Base-by-base conservation (phyloP, 306 rosid species). In the Hippophae gyantsensis region DNA sequence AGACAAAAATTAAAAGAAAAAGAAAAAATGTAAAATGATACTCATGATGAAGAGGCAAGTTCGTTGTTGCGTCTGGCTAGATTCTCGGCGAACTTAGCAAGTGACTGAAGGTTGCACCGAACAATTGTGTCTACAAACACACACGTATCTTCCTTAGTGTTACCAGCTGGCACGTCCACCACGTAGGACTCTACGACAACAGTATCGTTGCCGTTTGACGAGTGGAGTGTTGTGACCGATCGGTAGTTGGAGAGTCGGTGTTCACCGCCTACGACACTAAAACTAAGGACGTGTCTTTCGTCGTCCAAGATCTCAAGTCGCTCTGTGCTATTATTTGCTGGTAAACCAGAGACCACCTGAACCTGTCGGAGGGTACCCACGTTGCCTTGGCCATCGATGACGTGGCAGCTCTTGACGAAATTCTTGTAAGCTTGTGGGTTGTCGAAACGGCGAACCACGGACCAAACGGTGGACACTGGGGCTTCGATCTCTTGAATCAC, bases 361-460 rank as follows among this genome's bases (percentile, higher is more conserved):
- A 93, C 82, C 60, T 86, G 88, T 0, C 99, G 95, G 71, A 93
- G 89, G 0, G 94, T 81, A 0, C 99, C 99, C 7, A 93, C 97
- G 46, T 76, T 66, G 42, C 99, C 99, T 65, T 84, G 84, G 4
- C 99, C 99, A 65, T 59, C 82, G 72, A 88, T 74, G 69, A 93
- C 85, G 72, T 83, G 71, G 77, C 99, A 93, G 81, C 93, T 93
- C 74, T 93, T 88, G 27, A 93, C 84, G 70, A 93, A 93, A 82
- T 88, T 75, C 51, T 93, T 93, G 75, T 93, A 93, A 8, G 85
- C 99, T 38, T 93, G 99, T 0, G 99, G 99, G 57, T 84, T 82
- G 72, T 93, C 99, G 82, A 93, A 93, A 23, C 99, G 95, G 2
- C 99, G 85, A 46, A 93, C 88, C 32, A 93, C 90, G 44, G 99